Evolutionary conservation across 2,329 filamentous ascomycete species (phyloP), one percentile per base, ranked within the genome.

Genomic region (Aspergillus persii): DNA sequence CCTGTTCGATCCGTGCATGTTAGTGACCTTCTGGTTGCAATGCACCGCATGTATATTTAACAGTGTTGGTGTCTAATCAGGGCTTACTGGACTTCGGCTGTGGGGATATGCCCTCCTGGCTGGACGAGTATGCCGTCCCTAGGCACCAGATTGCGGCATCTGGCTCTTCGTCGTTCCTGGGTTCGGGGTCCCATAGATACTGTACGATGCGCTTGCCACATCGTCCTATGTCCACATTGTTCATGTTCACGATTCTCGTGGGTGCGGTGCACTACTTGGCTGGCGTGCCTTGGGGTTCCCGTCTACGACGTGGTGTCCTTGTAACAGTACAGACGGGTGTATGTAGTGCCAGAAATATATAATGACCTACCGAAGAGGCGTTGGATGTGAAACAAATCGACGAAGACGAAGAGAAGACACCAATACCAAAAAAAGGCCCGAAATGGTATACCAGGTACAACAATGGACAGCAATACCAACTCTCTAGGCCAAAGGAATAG

Each of bases 121-220:
- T 46, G 15, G 69, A 66, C 31, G 70, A 77, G 73, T 90, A 90
- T 67, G 82, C 75, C 68, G 76, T 76, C 46, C 88, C 88, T 50
- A 98, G 81, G 70, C 92, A 96, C 93, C 94, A 98, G 62, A 96
- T 90, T 11, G 90, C 86, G 36, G 85, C 82, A 63, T 87, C 83
- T 41, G 84, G 82, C 59, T 79, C 74, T 58, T 87, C 81, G 72
- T 96, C 88, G 77, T 97, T 96, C 63, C 84, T 86, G 5, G 92
- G 93, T 64, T 93, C 88, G 0, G 92, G 92, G 68, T 97, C 93
- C 89, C 92, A 96, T 71, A 98, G 89, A 79, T 91, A 92, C 77
- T 94, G 90, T 61, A 97, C 88, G 68, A 97, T 87, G 63, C 90
- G 89, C 76, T 91, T 90, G 71, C 89, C 90, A 71, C 88, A 87